Evolutionary conservation across 495 filamentous ascomycete species (phyloP).

Genomic region (Lasiosphaeria miniovina): DNA sequence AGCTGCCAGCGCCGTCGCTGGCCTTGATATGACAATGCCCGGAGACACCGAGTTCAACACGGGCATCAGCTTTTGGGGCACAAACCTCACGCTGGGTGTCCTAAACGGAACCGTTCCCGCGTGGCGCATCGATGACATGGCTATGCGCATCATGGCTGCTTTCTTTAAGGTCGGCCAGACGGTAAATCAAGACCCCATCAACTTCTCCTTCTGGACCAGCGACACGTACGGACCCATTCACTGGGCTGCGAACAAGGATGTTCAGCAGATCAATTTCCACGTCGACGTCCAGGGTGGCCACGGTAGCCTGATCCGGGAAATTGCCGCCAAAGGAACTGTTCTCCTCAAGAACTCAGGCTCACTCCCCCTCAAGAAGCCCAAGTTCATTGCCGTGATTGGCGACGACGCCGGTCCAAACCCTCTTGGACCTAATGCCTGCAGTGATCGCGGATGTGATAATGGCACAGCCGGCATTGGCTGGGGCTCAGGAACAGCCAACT

Average conservation of each 20-base stretch:
- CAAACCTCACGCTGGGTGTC: constrained; percentile 78
- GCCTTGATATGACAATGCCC: constrained; percentile 94
- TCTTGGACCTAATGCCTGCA: constrained; percentile 80
- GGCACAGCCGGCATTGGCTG: constrained; percentile 93
- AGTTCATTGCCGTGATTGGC: constrained; percentile 77
- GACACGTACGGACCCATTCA: constrained; percentile 73
- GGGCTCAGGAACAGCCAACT: constrained; percentile 87
- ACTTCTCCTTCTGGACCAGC: constrained; percentile 83
- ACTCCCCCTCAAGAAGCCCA: constrained; percentile 74
- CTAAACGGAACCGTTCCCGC: constrained; percentile 88
- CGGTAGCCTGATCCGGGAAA: constrained; percentile 63
- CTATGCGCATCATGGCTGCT: constrained; percentile 84
- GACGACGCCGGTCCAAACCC: constrained; percentile 76
- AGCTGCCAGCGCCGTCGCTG: constrained; percentile 72
- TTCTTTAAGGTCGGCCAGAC: constrained; percentile 87
- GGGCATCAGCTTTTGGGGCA: constrained; percentile 75
- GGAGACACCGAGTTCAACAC: constrained; percentile 76
- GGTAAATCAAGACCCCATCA: constrained; percentile 59
- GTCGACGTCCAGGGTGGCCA: constrained; percentile 82
- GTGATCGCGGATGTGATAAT: constrained; percentile 76
- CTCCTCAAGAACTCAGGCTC: constrained; percentile 81
- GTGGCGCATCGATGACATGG: constrained; percentile 93
- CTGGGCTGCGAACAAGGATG: constrained; percentile 55
- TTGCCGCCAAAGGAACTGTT: constrained; percentile 75
- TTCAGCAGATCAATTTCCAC: constrained; percentile 73